Evolutionary conservation across 164 flowering plant species (phyloP).

Genomic region (Vitis amurensis): DNA sequence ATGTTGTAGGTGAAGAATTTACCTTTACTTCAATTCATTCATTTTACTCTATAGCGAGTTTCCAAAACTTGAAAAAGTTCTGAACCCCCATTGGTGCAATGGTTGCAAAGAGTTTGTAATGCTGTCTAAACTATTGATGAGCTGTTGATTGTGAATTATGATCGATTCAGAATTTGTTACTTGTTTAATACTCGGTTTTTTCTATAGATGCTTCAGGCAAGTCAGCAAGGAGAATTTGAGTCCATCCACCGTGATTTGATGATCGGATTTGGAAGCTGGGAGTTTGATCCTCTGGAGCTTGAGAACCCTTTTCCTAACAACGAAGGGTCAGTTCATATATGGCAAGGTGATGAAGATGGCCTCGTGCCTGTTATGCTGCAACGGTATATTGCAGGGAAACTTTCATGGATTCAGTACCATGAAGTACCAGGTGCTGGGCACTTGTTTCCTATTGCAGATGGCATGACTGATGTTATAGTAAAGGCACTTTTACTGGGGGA

Average conservation of each 20-base stretch:
- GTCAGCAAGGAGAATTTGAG: conserved; percentile 56
- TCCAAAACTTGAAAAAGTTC: no score
- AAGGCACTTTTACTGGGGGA: conserved; percentile 30
- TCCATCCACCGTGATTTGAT: conserved; percentile 52
- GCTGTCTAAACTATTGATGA: neutral
- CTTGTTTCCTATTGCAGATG: conserved; percentile 30
- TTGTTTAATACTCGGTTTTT: neutral
- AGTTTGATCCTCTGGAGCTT: conserved; percentile 51
- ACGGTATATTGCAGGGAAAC: conserved; percentile 40
- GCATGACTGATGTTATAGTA: conserved; percentile 33
- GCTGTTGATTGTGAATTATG: neutral
- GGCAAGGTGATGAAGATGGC: conserved; percentile 64
- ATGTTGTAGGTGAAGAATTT: no score
- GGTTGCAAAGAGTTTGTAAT: no score
- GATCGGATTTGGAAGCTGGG: conserved; percentile 59
- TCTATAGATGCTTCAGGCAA: conserved; percentile 21
- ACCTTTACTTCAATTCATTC: no score
- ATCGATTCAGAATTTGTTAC: neutral
- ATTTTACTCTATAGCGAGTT: no score
- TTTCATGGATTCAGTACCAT: conserved; percentile 69
- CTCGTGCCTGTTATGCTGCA: conserved; percentile 50
- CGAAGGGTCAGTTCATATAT: conserved; percentile 59
- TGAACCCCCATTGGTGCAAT: no score
- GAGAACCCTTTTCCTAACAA: conserved; percentile 46
- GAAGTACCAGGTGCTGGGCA: conserved; percentile 59